Percentiles rank a stretch among this genome's conserved stretches.
phyloP scores from a whole-genome alignment of 371 early-diverging fungal genomes.

The Mucor racemosus region DNA sequence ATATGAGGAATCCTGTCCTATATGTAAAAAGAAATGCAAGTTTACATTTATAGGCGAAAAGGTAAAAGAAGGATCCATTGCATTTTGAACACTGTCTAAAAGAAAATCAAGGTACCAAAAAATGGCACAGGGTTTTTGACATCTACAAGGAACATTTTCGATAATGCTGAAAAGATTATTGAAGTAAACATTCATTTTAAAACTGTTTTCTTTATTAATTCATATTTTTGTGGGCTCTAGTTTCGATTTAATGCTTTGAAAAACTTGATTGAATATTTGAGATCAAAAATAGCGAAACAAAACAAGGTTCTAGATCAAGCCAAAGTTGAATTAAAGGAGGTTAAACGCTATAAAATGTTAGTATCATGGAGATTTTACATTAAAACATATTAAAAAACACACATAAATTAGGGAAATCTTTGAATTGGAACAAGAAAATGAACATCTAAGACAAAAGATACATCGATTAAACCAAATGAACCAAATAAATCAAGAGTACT shows the following conservation, averaged over 20 bases:
- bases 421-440: conserved; percentile 3
- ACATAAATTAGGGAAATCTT: background rate
- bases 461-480: background rate
- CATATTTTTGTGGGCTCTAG: background rate
- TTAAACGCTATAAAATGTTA: conserved; percentile 16
- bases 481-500: background rate
- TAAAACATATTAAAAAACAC: background rate
- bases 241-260: conserved; percentile 17
- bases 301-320: conserved; percentile 17
- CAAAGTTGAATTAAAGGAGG: conserved; percentile 11
- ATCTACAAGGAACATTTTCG: conserved; percentile 16
- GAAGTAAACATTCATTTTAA: conserved; percentile 8
- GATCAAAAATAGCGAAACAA: conserved; percentile 18
- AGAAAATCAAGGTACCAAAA: conserved; percentile 10
- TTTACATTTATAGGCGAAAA: conserved; percentile 21
- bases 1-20: conserved; percentile 11
- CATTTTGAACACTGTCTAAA: background rate
- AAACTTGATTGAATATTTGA: conserved; percentile 10
- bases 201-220: background rate
- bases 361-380: background rate
- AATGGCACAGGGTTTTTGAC: conserved; percentile 15
- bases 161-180: conserved; percentile 22
- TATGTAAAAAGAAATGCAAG: conserved; percentile 24
- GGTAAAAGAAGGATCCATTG: conserved; percentile 5
- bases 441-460: background rate